Evolutionary conservation across 176 grass and related monocot genomes (phyloP), one percentile per base, ranked within the genome.

Genomic region (Musa beccarii): DNA sequence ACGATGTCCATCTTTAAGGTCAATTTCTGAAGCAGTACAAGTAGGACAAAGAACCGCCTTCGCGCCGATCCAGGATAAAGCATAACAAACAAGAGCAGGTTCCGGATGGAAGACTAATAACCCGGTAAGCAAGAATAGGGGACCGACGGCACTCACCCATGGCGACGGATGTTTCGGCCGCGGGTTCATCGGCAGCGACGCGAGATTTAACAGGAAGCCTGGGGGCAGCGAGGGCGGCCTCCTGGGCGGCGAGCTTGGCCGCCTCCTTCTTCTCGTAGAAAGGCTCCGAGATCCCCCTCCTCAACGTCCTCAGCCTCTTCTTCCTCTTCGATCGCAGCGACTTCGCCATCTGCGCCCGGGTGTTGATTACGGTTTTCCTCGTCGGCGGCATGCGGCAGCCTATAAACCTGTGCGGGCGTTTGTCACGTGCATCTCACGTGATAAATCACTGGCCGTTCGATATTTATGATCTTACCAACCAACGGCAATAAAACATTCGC

Each of bases 261-360:
- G 19, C 86, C 73, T 94, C 90, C 80, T 99, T 87, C 95, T 94
- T 89, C 50, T 99, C 90, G 79, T 99, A 94, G 86, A 92, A 99
- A 51, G 95, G 95, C 83, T 94, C 70, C 14, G 69, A 80, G 10
- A 99, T 86, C 84, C 92, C 95, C 66, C 95, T 85, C 54, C 95
- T 77, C 9, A 99, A 81, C 53, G 88, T 99, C 54, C 95, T 76
- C 76, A 99, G 72, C 65, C 86, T 85, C 86, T 96, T 96, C 92
- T 96, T 87, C 67, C 69, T 81, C 84, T 96, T 96, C 22, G 92
- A 92, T 3, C 90, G 81, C 69, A 99, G 84, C 69, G 90, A 99
- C 83, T 99, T 99, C 49, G 95, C 95, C 95, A 99, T 99, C 77
- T 20, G 43, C 16, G 16, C 4, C 20, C 34, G 17, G 34, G 43